Conservation (phyloP, 192 early-diverging fungal species). For the Linderina pennispora region DNA sequence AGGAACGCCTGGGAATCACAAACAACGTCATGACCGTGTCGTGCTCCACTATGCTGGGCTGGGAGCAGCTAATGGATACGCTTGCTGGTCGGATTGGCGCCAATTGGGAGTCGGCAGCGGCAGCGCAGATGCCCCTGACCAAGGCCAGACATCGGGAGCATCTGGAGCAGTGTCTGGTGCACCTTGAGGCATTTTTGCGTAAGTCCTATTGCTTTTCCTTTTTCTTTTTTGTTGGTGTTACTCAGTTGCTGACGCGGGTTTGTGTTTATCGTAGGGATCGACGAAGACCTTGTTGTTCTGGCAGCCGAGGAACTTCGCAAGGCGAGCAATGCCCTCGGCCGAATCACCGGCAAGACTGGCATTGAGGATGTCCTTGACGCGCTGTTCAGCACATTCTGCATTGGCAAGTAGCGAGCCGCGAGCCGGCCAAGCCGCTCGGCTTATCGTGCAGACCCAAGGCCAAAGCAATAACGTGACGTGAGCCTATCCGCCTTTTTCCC, state of each 20-base stretch:
- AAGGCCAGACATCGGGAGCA: constrained; percentile 63
- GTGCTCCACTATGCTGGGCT: constrained; percentile 15
- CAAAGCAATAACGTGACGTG: neutral
- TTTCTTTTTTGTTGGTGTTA: too few species aligned
- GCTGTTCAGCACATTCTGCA: constrained; percentile 72
- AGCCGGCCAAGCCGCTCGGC: too few species aligned
- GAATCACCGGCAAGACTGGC: constrained; percentile 66
- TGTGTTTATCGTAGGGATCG: constrained; percentile 5
- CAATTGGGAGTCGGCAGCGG: constrained; percentile 12
- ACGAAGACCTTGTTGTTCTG: constrained; percentile 54
- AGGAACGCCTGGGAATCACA: too few species aligned
- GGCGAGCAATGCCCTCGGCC: constrained; percentile 56
- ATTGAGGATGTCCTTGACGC: constrained; percentile 71
- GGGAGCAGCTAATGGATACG: constrained; percentile 14
- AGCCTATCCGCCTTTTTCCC: neutral
- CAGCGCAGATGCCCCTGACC: constrained; percentile 52
- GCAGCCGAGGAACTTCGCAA: constrained; percentile 67
- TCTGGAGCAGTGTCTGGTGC: constrained; percentile 48
- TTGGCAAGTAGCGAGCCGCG: constrained; percentile 54
- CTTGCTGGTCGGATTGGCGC: constrained; percentile 20
- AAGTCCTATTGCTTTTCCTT: too few species aligned
- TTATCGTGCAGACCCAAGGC: too few species aligned
- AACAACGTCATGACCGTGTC: too few species aligned
- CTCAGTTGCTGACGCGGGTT: too few species aligned
- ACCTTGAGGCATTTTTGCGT: constrained; percentile 35